A percentile compares a stretch with the other conserved stretches of the same genome.
Evolutionary conservation across 2,329 filamentous ascomycete genomes (phyloP).

Genomic region (Tympanopsis confertula): DNA sequence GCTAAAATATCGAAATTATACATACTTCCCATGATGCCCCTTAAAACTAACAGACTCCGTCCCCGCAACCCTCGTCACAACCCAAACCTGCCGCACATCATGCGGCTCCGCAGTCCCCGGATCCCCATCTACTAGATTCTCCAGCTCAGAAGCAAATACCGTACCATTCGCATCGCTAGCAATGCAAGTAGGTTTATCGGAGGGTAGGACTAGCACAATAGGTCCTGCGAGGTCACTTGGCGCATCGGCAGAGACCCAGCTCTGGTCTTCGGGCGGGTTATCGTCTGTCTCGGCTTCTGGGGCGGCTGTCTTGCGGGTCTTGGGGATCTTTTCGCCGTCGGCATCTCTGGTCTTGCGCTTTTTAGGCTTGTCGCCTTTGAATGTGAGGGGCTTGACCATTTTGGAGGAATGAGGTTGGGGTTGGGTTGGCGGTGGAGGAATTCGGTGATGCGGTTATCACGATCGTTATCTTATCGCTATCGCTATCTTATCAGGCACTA

Average conservation of each 20-base stretch:
- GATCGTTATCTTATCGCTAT: too few relatives aligned
- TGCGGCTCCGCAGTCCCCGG: constrained; percentile 82
- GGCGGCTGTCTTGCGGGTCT: constrained; percentile 22
- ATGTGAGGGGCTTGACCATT: constrained; percentile 83
- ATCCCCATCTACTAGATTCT: constrained; percentile 80
- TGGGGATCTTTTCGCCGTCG: constrained; percentile 24
- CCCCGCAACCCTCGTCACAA: constrained; percentile 72
- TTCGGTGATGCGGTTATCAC: too few relatives aligned
- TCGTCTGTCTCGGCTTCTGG: constrained; percentile 15
- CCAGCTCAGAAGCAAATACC: constrained; percentile 69
- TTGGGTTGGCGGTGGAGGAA: too few relatives aligned
- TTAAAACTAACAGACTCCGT: constrained; percentile 78
- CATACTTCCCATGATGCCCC: constrained; percentile 73
- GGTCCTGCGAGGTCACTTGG: constrained; percentile 69
- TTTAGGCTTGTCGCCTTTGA: constrained; percentile 94
- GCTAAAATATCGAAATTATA: constrained; percentile 6
- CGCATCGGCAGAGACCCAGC: constrained; percentile 78
- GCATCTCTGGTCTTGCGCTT: constrained; percentile 69
- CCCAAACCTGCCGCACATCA: constrained; percentile 91
- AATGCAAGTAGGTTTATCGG: constrained; percentile 60
- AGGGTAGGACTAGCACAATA: constrained; percentile 70
- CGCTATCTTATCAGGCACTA: too few relatives aligned
- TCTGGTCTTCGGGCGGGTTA: constrained; percentile 56
- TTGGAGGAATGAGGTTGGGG: too few relatives aligned
- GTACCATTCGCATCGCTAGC: constrained; percentile 79